Percentiles rank a stretch among this genome's conserved stretches.
Evolutionary conservation across 164 flowering plant genomes (phyloP).

Genomic region (Magnolia kwangsiensis): DNA sequence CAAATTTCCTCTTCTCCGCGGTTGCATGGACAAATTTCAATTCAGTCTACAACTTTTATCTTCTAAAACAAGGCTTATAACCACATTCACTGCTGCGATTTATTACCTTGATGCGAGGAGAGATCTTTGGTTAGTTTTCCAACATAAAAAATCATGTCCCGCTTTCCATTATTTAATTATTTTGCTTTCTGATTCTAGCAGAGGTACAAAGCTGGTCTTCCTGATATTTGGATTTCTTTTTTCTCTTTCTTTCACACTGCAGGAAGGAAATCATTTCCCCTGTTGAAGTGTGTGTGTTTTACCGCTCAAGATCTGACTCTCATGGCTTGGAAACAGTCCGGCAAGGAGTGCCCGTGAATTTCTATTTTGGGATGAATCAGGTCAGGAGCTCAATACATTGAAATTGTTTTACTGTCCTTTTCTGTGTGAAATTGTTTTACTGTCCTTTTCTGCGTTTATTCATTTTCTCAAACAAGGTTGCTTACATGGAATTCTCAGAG

Average conservation of each 20-base stretch:
- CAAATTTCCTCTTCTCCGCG: conserved; percentile 63
- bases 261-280: conserved; percentile 80
- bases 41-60: conserved; percentile 47
- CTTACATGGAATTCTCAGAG: conserved; percentile 1
- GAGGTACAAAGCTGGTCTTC: neutral
- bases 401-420: neutral
- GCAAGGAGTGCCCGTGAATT: conserved; percentile 39
- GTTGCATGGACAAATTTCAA: conserved; percentile 38
- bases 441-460: neutral
- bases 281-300: conserved; percentile 51
- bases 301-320: conserved; percentile 34
- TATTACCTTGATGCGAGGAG: conserved; percentile 62
- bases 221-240: neutral
- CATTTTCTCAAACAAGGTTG: neutral
- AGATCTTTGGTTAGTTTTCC: conserved; percentile 54
- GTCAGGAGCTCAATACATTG: conserved; percentile 25
- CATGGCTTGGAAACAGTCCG: conserved; percentile 26
- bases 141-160: neutral
- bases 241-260: conserved; percentile 16
- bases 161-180: neutral
- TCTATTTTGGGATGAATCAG: conserved; percentile 55
- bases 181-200: neutral
- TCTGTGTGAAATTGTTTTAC: neutral
- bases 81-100: conserved; percentile 38
- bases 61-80: conserved; percentile 59